phyloP scores from a whole-genome alignment of 495 filamentous ascomycete genomes.

The Astrocystis sublimbata region DNA sequence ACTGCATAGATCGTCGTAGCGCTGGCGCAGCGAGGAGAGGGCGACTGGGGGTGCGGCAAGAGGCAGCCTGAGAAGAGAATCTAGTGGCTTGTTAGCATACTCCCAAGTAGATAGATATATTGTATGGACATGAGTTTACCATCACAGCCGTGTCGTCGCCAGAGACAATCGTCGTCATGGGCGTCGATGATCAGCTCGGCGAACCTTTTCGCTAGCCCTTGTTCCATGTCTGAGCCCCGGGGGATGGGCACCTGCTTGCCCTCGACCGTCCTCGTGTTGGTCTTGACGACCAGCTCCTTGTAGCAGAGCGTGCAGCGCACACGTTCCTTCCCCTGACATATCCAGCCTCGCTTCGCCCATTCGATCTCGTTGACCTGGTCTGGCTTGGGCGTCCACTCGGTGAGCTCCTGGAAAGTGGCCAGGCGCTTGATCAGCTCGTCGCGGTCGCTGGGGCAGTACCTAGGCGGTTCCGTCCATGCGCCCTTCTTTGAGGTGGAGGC shows the following conservation, averaged over 20 bases:
- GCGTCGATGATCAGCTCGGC: constrained; percentile 66
- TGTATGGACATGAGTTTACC: constrained; percentile 55
- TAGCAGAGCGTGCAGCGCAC: constrained; percentile 84
- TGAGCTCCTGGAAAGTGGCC: constrained; percentile 85
- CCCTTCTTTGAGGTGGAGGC: constrained; percentile 19
- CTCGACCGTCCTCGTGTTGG: constrained; percentile 68
- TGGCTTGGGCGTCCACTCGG: constrained; percentile 84
- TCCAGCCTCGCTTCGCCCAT: constrained; percentile 95
- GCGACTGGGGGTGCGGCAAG: constrained; percentile 59
- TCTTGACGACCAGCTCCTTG: constrained; percentile 75
- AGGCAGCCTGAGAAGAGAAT: constrained; percentile 49
- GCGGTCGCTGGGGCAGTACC: constrained; percentile 83
- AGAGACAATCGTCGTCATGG: constrained; percentile 82
- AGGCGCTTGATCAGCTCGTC: constrained; percentile 78
- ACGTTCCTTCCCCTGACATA: constrained; percentile 76
- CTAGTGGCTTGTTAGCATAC: constrained; percentile 38
- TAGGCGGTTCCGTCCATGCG: constrained; percentile 40
- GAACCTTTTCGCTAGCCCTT: constrained; percentile 78
- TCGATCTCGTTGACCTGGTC: constrained; percentile 81
- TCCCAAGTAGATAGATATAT: constrained; percentile 39
- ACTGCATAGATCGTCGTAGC: constrained; percentile 58
- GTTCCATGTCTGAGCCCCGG: constrained; percentile 54
- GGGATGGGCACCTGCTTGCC: constrained; percentile 59
- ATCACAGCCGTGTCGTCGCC: constrained; percentile 82
- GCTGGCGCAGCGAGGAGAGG: constrained; percentile 55